Conservation (phyloP, 2,329 filamentous ascomycete genomes). For the Colletotrichum paranaense region DNA sequence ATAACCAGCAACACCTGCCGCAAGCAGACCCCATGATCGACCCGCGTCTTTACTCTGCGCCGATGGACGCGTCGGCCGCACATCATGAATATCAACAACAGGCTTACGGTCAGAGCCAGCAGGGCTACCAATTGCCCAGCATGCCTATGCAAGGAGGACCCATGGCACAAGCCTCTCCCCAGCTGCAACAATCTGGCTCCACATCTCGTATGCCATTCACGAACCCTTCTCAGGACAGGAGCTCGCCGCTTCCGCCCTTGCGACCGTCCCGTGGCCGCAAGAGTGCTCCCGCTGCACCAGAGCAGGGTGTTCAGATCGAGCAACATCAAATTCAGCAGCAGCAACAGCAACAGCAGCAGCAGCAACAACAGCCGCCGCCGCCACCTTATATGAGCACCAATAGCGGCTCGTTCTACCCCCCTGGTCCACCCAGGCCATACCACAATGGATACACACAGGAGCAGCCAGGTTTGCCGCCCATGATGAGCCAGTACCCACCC, state of each 20-base stretch:
- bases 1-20: slow-evolving; percentile 26
- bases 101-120: slow-evolving; percentile 26
- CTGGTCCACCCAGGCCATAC: slow-evolving; percentile 30
- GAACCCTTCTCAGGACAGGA: slow-evolving; percentile 32
- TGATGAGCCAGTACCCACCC: slow-evolving; percentile 26
- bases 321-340: slow-evolving; percentile 26
- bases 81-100: slow-evolving; percentile 31
- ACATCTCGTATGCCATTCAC: slow-evolving; percentile 36
- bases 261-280: slow-evolving; percentile 32
- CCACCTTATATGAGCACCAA: slow-evolving; percentile 30
- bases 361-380: slow-evolving; percentile 28
- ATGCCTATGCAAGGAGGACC: slow-evolving; percentile 26
- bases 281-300: slow-evolving; percentile 17
- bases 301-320: slow-evolving; percentile 18
- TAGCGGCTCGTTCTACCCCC: slow-evolving; percentile 33
- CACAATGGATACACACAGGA: slow-evolving; percentile 31
- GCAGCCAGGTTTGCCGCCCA: slow-evolving; percentile 29
- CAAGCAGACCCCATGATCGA: slow-evolving; percentile 30
- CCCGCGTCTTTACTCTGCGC: slow-evolving; percentile 32
- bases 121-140: slow-evolving; percentile 24
- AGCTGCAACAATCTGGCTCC: slow-evolving; percentile 22
- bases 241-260: slow-evolving; percentile 35
- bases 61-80: slow-evolving; percentile 26
- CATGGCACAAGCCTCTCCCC: slow-evolving; percentile 20
- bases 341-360: slow-evolving; percentile 23